These are phyloP conservation scores for Colletotrichum spaethianum DNA, from an alignment of 2,329 filamentous ascomycete species.

Conservation along the genomic window DNA sequence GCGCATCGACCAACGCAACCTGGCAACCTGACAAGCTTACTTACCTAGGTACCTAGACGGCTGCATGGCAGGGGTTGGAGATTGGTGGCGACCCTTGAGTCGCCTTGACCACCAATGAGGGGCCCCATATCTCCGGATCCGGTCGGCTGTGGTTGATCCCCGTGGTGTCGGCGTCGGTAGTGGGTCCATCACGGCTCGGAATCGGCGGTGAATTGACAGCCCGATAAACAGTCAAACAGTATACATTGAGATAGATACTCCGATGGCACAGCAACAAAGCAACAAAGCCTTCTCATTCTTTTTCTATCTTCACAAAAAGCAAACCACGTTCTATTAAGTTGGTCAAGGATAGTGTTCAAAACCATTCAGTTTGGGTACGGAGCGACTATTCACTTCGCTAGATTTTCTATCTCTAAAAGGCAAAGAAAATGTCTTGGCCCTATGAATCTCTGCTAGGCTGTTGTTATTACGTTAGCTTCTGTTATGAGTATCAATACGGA, in stretches of 20 bases:
- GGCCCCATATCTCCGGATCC: neutral
- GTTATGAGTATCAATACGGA: too few relatives aligned
- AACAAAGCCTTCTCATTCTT: neutral
- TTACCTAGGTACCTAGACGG: too few relatives aligned
- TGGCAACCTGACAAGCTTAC: neutral
- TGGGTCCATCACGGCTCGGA: neutral
- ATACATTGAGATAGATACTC: neutral
- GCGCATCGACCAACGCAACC: neutral
- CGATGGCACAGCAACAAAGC: neutral
- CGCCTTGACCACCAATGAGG: neutral
- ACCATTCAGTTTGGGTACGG: too few relatives aligned
- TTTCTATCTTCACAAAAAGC: neutral
- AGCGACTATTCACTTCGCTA: too few relatives aligned
- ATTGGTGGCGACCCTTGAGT: neutral
- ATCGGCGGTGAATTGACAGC: neutral
- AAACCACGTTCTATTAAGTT: neutral
- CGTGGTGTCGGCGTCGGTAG: neutral
- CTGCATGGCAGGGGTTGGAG: neutral
- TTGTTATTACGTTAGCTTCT: too few relatives aligned
- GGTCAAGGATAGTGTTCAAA: neutral
- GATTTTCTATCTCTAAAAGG: too few relatives aligned
- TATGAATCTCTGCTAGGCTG: too few relatives aligned
- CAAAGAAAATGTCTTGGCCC: too few relatives aligned
- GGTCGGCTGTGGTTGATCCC: neutral
- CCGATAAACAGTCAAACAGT: too few relatives aligned